phyloP scores from a whole-genome alignment of 1,284 basidiomycete genomes.

The Cutaneotrichosporon cyanovorans region DNA sequence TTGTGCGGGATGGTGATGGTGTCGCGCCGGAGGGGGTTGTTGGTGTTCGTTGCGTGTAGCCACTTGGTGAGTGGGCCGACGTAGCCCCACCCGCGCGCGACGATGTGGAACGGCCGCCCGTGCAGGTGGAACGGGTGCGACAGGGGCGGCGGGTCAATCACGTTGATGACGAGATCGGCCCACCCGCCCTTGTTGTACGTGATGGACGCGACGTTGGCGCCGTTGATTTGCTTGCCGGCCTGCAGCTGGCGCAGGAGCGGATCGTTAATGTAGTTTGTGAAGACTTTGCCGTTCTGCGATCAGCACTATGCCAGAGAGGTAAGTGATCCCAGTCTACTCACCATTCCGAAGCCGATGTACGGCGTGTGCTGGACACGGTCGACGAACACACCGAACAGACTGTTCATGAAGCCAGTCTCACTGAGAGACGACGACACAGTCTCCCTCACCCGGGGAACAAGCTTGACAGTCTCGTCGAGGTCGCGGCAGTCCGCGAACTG shows the following conservation, averaged over 20 bases:
- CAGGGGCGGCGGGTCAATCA: constrained; percentile 26
- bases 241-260: neutral
- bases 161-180: constrained; percentile 37
- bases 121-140: constrained; percentile 43
- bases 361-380: constrained; percentile 15
- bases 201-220: constrained; percentile 14
- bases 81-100: constrained; percentile 36
- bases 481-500: constrained; percentile 10
- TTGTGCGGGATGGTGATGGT: constrained; percentile 29
- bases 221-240: constrained; percentile 17
- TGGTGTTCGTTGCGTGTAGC: constrained; percentile 21
- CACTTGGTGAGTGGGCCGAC: constrained; percentile 18
- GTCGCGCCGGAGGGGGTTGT: constrained; percentile 43
- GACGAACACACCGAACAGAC: constrained; percentile 19
- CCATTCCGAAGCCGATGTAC: constrained; percentile 20
- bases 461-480: constrained; percentile 19
- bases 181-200: constrained; percentile 23
- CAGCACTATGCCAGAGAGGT: neutral
- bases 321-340: too few relatives aligned
- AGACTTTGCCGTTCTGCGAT: constrained; percentile 30
- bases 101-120: constrained; percentile 27
- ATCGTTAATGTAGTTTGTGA: constrained; percentile 26
- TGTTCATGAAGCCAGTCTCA: constrained; percentile 13
- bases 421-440: constrained; percentile 12
- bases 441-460: constrained; percentile 24